phyloP scores from a whole-genome alignment of 1,139 yeast species.

The Lodderomyces metapsilosis region DNA sequence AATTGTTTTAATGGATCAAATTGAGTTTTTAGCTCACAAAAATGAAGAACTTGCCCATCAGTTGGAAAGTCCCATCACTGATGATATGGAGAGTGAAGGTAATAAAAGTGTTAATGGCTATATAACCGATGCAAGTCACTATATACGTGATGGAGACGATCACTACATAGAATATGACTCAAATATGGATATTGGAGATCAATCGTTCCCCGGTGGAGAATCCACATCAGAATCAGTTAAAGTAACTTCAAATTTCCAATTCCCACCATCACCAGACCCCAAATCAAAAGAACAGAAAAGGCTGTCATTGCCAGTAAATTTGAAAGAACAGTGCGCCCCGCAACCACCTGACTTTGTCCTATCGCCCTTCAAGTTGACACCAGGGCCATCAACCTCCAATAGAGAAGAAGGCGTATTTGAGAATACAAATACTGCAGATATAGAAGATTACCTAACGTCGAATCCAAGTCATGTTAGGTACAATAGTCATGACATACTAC shows the following conservation, averaged over 20 bases:
- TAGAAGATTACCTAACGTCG: constrained; percentile 25
- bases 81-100: constrained; percentile 4
- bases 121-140: constrained; percentile 16
- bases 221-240: constrained; percentile 18
- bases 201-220: background rate
- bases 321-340: constrained; percentile 22
- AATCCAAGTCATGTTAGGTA: constrained; percentile 41
- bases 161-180: constrained; percentile 21
- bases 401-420: constrained; percentile 4
- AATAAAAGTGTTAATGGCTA: constrained; percentile 8
- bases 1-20: constrained; percentile 52
- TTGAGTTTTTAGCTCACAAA: constrained; percentile 48
- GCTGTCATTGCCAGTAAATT: constrained; percentile 36
- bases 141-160: constrained; percentile 17
- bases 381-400: constrained; percentile 15
- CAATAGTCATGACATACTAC: constrained; percentile 45
- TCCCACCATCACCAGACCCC: constrained; percentile 41
- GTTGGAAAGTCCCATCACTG: constrained; percentile 7
- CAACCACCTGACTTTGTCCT: constrained; percentile 35
- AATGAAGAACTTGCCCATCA: constrained; percentile 25
- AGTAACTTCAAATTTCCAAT: constrained; percentile 24
- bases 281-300: constrained; percentile 22
- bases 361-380: constrained; percentile 40
- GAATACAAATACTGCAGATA: constrained; percentile 2
- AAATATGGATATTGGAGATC: background rate